phyloP scores from a whole-genome alignment of 208 protist genomes.

The Leishmania tropica region DNA sequence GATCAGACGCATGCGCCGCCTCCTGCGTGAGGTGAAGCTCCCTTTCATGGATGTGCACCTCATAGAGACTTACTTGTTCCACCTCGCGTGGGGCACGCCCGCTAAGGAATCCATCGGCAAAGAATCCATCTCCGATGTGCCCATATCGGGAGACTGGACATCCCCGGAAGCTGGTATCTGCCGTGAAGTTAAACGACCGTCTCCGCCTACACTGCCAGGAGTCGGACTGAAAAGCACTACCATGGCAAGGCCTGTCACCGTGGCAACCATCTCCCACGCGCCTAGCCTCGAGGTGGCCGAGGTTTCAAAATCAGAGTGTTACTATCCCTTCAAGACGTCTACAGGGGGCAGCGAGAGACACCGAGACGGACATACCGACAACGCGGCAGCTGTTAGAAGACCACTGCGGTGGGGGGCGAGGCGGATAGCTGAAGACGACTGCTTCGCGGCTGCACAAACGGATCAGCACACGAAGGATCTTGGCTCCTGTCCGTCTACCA shows the following conservation, averaged over 20 bases:
- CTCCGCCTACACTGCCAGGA: background rate
- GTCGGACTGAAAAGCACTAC: background rate
- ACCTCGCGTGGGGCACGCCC: background rate
- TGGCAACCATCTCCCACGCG: background rate
- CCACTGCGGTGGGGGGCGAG: background rate
- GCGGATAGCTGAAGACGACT: background rate
- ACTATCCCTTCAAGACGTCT: background rate
- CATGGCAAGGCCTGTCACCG: background rate
- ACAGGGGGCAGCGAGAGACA: background rate
- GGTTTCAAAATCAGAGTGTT: background rate
- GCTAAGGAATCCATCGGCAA: background rate
- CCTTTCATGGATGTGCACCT: constrained; percentile 14
- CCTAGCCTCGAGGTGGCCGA: background rate
- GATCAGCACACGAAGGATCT: background rate
- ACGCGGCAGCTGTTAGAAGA: background rate
- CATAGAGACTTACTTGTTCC: constrained; percentile 6
- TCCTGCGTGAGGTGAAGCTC: constrained; percentile 24
- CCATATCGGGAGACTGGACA: background rate
- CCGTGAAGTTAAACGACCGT: background rate
- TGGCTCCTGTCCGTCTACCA: background rate
- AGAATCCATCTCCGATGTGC: background rate
- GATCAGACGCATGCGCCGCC: constrained; percentile 4
- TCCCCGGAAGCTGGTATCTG: background rate
- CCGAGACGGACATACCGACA: background rate
- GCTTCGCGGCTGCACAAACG: background rate